A percentile compares a stretch with the other conserved stretches of the same genome.
Conservation (phyloP, 352 stramenopile species). For the Pythium aristosporum region DNA sequence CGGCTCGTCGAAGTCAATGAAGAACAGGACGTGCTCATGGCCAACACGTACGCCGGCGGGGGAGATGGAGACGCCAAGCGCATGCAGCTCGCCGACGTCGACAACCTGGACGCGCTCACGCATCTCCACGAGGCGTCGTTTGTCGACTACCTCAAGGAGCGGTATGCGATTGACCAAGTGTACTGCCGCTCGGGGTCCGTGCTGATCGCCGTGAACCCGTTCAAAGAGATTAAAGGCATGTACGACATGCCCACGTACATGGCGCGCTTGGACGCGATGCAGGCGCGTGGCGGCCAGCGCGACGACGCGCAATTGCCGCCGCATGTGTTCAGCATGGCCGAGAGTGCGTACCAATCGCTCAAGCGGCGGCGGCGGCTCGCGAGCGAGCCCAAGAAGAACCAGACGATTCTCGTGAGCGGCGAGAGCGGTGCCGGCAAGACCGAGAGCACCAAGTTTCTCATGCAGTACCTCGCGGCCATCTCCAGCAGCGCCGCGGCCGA, state of each 20-base stretch:
- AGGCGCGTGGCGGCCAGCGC: slow-evolving; percentile 27
- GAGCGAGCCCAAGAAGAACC: slow-evolving; percentile 48
- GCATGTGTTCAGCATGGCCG: slow-evolving; percentile 83
- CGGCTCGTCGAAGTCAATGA: slow-evolving; percentile 43
- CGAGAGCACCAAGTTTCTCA: slow-evolving; percentile 90
- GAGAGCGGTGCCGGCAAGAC: slow-evolving; percentile 88
- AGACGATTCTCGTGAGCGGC: slow-evolving; percentile 87
- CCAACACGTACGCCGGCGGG: slow-evolving; percentile 29
- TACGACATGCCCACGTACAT: slow-evolving; percentile 55
- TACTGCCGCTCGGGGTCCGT: slow-evolving; percentile 75
- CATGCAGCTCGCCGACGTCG: slow-evolving; percentile 48
- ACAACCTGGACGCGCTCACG: slow-evolving; percentile 71
- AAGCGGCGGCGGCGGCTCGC: slow-evolving; percentile 31
- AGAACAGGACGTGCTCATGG: slow-evolving; percentile 53
- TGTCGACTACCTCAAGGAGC: slow-evolving; percentile 75
- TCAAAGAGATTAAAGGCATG: slow-evolving; percentile 67
- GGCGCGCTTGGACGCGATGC: slow-evolving; percentile 21
- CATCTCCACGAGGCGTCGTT: slow-evolving; percentile 82
- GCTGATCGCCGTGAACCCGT: slow-evolving; percentile 81
- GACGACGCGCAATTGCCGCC: slow-evolving; percentile 41
- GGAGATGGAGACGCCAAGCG: slow-evolving; percentile 13
- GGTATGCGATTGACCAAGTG: slow-evolving; percentile 68
- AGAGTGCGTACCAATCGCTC: slow-evolving; percentile 68
- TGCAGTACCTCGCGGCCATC: slow-evolving; percentile 82
- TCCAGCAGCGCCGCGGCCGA: slow-evolving; percentile 14